These are phyloP conservation scores for Pichia sorboxylosa DNA, from an alignment of 1,139 yeast species.

Conservation along the genomic window DNA sequence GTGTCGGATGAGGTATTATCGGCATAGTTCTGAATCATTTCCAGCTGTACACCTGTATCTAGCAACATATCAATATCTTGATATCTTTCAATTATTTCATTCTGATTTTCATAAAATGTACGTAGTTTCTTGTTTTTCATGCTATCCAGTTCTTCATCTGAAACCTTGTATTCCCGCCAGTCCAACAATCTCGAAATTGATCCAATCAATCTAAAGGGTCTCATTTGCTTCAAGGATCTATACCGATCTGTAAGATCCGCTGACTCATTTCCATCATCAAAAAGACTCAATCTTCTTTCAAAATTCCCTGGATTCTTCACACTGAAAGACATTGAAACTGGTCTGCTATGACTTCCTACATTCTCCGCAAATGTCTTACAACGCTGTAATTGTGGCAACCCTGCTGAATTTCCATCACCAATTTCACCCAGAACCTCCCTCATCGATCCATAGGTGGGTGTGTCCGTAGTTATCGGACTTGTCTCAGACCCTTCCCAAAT, in stretches of 20 bases:
- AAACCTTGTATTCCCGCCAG: slow-evolving; percentile 32
- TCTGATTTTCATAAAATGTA: slow-evolving; percentile 39
- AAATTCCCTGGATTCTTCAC: slow-evolving; percentile 13
- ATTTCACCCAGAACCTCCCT: too few species aligned
- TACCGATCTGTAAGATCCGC: slow-evolving; percentile 15
- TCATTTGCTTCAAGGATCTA: slow-evolving; percentile 29
- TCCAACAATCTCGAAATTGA: slow-evolving; percentile 25
- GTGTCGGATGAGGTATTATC: slow-evolving; percentile 21
- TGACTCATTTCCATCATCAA: slow-evolving; percentile 9
- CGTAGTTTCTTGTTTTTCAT: slow-evolving; percentile 22
- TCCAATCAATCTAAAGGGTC: slow-evolving; percentile 52
- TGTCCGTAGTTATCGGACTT: too few species aligned
- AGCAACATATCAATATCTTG: slow-evolving; percentile 52
- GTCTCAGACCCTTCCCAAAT: too few species aligned
- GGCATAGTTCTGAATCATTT: slow-evolving; percentile 54
- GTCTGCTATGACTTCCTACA: neutral
- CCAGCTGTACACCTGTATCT: slow-evolving; percentile 61
- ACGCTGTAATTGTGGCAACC: slow-evolving; percentile 5
- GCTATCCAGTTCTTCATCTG: slow-evolving; percentile 20
- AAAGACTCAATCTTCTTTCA: slow-evolving; percentile 16
- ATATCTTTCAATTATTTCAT: slow-evolving; percentile 46
- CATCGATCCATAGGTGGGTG: too few species aligned
- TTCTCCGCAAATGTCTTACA: slow-evolving; percentile 6
- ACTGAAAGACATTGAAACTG: slow-evolving; percentile 6
- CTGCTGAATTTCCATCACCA: too few species aligned